Evolutionary conservation across 257 asterid genomes (phyloP).

Genomic region (Solanum ahanhuiri): DNA sequence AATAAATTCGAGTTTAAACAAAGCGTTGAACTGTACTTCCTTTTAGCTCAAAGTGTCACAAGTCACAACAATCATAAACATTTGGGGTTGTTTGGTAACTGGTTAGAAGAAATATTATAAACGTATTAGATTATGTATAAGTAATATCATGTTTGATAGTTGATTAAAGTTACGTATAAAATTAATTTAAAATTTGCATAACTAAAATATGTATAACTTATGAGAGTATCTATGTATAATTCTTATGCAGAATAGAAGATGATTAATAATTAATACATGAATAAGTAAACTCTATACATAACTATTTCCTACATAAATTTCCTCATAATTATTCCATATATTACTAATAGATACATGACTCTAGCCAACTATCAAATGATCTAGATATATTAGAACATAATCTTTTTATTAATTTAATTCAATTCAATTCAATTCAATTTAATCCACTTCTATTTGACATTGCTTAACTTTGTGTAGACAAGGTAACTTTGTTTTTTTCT

Average conservation of each 20-base stretch:
- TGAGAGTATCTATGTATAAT: neutral
- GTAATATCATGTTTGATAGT: neutral
- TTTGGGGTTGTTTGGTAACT: too few relatives aligned
- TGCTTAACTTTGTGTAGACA: neutral
- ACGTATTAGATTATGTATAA: too few relatives aligned
- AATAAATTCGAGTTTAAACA: neutral
- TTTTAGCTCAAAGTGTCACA: neutral
- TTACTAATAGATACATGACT: too few relatives aligned
- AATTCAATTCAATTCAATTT: neutral
- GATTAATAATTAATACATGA: too few relatives aligned
- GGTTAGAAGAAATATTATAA: too few relatives aligned
- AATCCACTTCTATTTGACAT: too few relatives aligned
- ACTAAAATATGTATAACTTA: too few relatives aligned
- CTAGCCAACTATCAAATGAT: neutral
- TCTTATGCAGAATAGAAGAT: neutral
- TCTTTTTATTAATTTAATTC: neutral
- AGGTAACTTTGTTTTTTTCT: neutral
- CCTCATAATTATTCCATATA: too few relatives aligned
- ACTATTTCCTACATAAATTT: too few relatives aligned
- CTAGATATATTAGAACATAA: too few relatives aligned
- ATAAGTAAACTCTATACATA: too few relatives aligned
- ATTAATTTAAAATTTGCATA: neutral
- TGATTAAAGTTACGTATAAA: rapidly evolving
- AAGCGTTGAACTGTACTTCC: neutral
- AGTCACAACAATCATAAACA: neutral